Base-by-base conservation (phyloP, 1,284 basidiomycete species). In the Boletus smithii region DNA sequence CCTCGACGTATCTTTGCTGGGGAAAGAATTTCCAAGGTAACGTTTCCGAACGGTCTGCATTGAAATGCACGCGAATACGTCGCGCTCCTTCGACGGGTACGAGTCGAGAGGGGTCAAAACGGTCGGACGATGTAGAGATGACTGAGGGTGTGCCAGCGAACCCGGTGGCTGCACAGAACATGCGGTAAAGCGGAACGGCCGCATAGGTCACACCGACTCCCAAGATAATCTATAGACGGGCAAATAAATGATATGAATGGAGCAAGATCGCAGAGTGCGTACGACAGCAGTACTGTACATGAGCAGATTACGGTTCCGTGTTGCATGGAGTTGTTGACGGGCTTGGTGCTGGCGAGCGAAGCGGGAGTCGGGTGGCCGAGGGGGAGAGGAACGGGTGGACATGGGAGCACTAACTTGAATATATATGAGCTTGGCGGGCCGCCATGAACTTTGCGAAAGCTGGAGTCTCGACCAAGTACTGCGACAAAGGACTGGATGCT, bases 141-240 rank as follows among this genome's bases (percentile, higher is more conserved):
- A 93, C 91, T 45, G 91, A 86, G 2, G 97, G 97, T 18, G 93
- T 95, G 2, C 97, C 97, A 9, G 87, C 91, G 65, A 95, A 99
- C 2, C 97, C 97, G 1, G 97, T 99, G 2, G 94, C 92, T 2
- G 93, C 88, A 67, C 97, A 99, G 73, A 99, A 99, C 63, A 93
- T 93, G 42, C 97, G 86, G 69, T 99, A 99, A 5, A 97, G 77
- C 0, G 97, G 97, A 1, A 99, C 97, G 26, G 97, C 91, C 16
- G 97, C 95, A 67, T 99, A 99, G 8, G 91, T 91, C 31, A 88
- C 76, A 7, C 95, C 95, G 1, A 91, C 70, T 1, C 84, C 87
- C 22, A 89, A 62, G 24, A 97, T 71, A 48, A 98, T 83, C 86
- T 94, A 51, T 8, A 3, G 20, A 36, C 20, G 33, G 10, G 27